Conservation (phyloP, 1,139 yeast genomes). For the Geotrichum histeridarum region DNA sequence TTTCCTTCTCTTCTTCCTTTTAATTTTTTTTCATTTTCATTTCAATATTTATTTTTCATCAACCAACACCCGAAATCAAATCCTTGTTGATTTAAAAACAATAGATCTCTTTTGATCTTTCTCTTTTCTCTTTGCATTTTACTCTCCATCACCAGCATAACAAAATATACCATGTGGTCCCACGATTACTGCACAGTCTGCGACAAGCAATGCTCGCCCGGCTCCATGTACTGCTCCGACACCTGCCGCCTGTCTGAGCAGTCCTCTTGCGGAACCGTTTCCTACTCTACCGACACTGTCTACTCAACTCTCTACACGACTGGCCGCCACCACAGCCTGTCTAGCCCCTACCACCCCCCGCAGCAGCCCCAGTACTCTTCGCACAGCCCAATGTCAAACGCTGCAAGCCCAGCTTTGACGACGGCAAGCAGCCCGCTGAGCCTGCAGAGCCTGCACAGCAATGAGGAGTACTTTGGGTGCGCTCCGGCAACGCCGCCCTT, state of each 20-base stretch:
- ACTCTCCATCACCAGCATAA: background rate
- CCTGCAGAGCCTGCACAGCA: slow-evolving; percentile 7
- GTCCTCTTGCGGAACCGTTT: slow-evolving; percentile 23
- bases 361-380: background rate
- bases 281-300: slow-evolving; percentile 18
- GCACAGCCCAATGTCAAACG: slow-evolving; percentile 6
- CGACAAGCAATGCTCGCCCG: slow-evolving; percentile 36
- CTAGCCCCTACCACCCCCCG: slow-evolving; percentile 8
- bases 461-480: slow-evolving; percentile 3
- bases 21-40: background rate
- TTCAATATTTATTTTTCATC: background rate
- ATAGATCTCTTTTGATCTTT: background rate
- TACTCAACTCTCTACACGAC: slow-evolving; percentile 21
- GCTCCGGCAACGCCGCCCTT: slow-evolving; percentile 22
- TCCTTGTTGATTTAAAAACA: background rate
- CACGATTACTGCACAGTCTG: slow-evolving; percentile 43
- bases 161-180: slow-evolving; percentile 34
- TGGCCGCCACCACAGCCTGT: slow-evolving; percentile 20
- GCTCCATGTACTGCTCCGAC: slow-evolving; percentile 36
- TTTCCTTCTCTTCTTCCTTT: background rate
- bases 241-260: slow-evolving; percentile 31
- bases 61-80: background rate
- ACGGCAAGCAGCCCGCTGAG: slow-evolving; percentile 20
- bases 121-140: background rate
- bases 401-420: slow-evolving; percentile 11